Conservation (phyloP, 1,139 yeast species). For the Sugiyamaella xylanicola region DNA sequence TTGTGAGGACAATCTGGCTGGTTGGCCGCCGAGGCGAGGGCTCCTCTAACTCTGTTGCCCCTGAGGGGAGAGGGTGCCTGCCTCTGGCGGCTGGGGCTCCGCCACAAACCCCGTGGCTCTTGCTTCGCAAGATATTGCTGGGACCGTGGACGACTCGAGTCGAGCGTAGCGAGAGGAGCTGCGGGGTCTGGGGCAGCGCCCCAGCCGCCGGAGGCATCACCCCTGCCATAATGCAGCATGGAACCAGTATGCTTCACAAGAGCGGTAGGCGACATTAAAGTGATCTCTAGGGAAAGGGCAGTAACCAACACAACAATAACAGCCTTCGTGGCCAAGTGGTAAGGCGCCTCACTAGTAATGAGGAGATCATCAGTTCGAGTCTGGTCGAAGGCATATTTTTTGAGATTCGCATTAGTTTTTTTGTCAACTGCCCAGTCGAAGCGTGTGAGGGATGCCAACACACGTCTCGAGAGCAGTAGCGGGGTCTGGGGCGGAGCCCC, state of each 20-base stretch:
- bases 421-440: background rate
- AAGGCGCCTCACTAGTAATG: constrained; percentile 2
- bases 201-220: background rate
- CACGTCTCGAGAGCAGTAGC: background rate
- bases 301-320: background rate
- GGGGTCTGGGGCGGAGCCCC: background rate
- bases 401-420: background rate
- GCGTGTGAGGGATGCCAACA: background rate
- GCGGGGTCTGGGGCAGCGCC: background rate
- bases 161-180: background rate
- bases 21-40: no score
- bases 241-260: no score
- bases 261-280: no score
- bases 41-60: no score
- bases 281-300: background rate
- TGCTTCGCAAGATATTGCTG: background rate
- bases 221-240: no score
- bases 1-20: no score
- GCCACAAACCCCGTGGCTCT: background rate
- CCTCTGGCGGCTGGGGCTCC: background rate
- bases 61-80: background rate
- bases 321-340: constrained; percentile 11
- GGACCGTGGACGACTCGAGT: background rate
- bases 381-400: constrained; percentile 1
- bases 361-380: constrained; percentile 2